A percentile compares a stretch with the other conserved stretches of the same genome.
These are phyloP conservation scores for Punica granatum DNA, from an alignment of 345 rosid genomes.

Conservation along the genomic window DNA sequence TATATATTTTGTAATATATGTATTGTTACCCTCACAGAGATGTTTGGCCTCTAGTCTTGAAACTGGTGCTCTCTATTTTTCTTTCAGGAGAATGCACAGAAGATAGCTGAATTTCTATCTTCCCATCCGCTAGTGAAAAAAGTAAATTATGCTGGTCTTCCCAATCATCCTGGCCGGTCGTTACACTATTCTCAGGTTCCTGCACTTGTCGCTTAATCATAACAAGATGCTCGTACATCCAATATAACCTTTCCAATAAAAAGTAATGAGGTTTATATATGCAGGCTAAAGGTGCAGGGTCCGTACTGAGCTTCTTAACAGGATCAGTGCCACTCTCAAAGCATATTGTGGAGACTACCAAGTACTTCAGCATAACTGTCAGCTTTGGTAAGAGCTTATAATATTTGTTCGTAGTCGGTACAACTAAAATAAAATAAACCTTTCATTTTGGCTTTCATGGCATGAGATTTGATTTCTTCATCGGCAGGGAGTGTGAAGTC, in stretches of 20 bases:
- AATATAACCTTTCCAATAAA: neutral
- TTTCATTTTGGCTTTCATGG: slow-evolving; percentile 1
- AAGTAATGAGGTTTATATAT: slow-evolving; percentile 17
- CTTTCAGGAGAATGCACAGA: slow-evolving; percentile 73
- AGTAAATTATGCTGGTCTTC: slow-evolving; percentile 85
- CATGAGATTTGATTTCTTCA: neutral
- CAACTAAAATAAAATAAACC: too few relatives aligned
- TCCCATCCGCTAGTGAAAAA: slow-evolving; percentile 78
- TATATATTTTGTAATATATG: too few relatives aligned
- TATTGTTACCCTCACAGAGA: neutral
- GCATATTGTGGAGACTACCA: slow-evolving; percentile 78
- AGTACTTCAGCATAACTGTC: slow-evolving; percentile 89
- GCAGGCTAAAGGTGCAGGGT: slow-evolving; percentile 95
- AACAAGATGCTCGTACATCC: neutral
- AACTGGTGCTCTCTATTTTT: neutral
- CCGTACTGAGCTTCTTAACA: slow-evolving; percentile 86
- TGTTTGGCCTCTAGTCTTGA: neutral
- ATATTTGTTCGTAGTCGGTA: too few relatives aligned
- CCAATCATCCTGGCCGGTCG: slow-evolving; percentile 72
- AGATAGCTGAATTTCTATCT: slow-evolving; percentile 76
- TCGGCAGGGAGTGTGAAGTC: slow-evolving; percentile 81
- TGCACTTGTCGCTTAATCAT: neutral
- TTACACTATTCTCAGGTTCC: slow-evolving; percentile 87
- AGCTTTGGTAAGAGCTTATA: slow-evolving; percentile 84
- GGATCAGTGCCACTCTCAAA: slow-evolving; percentile 82